Conservation (phyloP, 2,329 filamentous ascomycete genomes). For the Aspergillus terreus region DNA sequence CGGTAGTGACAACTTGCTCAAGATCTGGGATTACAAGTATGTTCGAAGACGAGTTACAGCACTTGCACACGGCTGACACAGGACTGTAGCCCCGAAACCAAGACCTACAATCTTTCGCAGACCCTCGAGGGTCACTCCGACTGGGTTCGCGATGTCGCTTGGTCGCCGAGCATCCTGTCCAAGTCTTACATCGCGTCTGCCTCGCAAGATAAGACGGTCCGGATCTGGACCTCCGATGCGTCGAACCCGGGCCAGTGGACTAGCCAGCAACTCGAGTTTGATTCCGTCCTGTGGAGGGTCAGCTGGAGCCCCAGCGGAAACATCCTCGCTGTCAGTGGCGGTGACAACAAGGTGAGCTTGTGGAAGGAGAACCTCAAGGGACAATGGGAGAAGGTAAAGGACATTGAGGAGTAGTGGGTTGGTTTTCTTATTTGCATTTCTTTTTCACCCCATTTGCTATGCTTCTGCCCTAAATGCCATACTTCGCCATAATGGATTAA, state of each 20-base stretch:
- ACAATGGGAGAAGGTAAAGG: slow-evolving; percentile 96
- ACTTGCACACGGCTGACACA: not conserved
- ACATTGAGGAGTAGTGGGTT: slow-evolving; percentile 71
- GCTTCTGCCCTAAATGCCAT: not conserved
- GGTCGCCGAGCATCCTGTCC: slow-evolving; percentile 90
- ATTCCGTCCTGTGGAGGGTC: slow-evolving; percentile 87
- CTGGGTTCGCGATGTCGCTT: slow-evolving; percentile 97
- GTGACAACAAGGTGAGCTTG: slow-evolving; percentile 92
- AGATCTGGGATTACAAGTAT: slow-evolving; percentile 82
- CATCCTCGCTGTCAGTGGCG: slow-evolving; percentile 86
- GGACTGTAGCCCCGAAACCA: slow-evolving; percentile 44
- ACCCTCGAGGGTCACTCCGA: slow-evolving; percentile 78
- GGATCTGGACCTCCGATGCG: slow-evolving; percentile 86
- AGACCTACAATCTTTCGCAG: slow-evolving; percentile 50
- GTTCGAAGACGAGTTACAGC: slow-evolving; percentile 11
- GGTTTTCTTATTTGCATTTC: slow-evolving; percentile 10
- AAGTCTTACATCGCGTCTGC: slow-evolving; percentile 97
- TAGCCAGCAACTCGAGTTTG: slow-evolving; percentile 80
- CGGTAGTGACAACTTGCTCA: slow-evolving; percentile 87
- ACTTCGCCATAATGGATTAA: slow-evolving; percentile 12
- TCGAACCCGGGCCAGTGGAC: slow-evolving; percentile 71
- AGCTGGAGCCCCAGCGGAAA: slow-evolving; percentile 98
- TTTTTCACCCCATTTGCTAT: slow-evolving; percentile 11
- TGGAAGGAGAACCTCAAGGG: slow-evolving; percentile 98
- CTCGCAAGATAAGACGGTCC: slow-evolving; percentile 92